Evolutionary conservation across 2,329 filamentous ascomycete species (phyloP).

Genomic region (Xenoacremonium recifei): DNA sequence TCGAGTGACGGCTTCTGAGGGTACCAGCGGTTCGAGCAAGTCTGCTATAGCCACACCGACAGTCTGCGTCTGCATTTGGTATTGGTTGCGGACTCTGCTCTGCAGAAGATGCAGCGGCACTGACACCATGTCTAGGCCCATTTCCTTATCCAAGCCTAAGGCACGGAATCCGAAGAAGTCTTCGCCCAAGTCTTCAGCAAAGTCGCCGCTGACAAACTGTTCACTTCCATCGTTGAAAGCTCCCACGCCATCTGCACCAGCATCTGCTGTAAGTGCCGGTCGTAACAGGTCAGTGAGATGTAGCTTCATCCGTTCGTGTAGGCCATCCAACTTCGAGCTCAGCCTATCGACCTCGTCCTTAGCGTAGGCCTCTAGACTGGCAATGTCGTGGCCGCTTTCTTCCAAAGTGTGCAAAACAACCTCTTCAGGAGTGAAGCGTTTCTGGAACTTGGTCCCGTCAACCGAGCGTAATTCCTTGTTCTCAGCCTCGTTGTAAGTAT

Average conservation of each 20-base stretch:
- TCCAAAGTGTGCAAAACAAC: constrained; percentile 81
- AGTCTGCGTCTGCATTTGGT: constrained; percentile 71
- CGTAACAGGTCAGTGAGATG: constrained; percentile 92
- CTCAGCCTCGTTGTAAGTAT: constrained; percentile 79
- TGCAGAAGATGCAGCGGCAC: constrained; percentile 94
- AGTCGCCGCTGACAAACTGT: constrained; percentile 94
- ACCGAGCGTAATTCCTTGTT: constrained; percentile 59
- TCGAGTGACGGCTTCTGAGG: constrained; percentile 74
- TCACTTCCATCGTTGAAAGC: constrained; percentile 97
- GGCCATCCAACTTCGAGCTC: constrained; percentile 71
- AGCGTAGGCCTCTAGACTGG: constrained; percentile 79
- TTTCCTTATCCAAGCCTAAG: constrained; percentile 85
- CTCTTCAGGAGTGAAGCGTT: constrained; percentile 79
- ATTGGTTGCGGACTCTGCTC: constrained; percentile 81
- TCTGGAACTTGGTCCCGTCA: constrained; percentile 48
- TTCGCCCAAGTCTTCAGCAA: constrained; percentile 95
- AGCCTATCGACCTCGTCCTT: constrained; percentile 92
- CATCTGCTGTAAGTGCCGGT: constrained; percentile 75
- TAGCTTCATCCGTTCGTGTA: constrained; percentile 92
- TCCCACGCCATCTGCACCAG: constrained; percentile 77
- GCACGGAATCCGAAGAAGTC: constrained; percentile 99
- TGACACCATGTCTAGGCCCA: constrained; percentile 82
- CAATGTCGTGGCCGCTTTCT: constrained; percentile 80
- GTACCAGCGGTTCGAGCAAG: constrained; percentile 65
- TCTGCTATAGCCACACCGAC: constrained; percentile 56